Evolutionary conservation across 768 basidiomycete species (phyloP), one percentile per base, ranked within the genome.

Genomic region (Pulveroboletus ravenelii): DNA sequence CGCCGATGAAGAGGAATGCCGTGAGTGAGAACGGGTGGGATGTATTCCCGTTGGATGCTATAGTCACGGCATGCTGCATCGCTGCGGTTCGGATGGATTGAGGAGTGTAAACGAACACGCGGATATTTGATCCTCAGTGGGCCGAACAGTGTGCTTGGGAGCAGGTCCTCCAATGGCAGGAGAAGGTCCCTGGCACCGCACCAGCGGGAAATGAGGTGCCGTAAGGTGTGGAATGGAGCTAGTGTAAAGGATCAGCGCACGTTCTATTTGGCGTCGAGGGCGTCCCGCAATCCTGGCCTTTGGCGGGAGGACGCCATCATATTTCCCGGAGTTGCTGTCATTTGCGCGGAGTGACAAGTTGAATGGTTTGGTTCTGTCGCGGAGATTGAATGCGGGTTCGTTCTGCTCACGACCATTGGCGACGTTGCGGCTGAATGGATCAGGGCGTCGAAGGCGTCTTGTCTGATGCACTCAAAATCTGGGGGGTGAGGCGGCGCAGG

Each of bases 391-490:
- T 37, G n/a, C 4, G 13, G 17, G 14, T n/a, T 2, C 18, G 6
- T 4, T 23, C 38, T 20, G 30, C 27, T 13, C 15, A 12, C 31
- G 31, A 32, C 10, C 31, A 6, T 36, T 10, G 23, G 7, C 31
- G 51, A 30, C 46, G 9, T 15, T 29, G 20, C 20, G 43, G 12
- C 20, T 7, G 13, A 18, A 43, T 55, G 61, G 48, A 35, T 9
- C 34, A 31, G 6, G 36, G 45, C 12, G 53, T 32, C 10, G 31
- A 32, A 13, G 31, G 13, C 31, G 78, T 82, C 48, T 59, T 82
- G 10, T 73, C 68, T 44, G 81, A 83, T 49, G 69, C 78, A 5
- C 70, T 82, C 12, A 12, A 32, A 3, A 13, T 32, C 10, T 5
- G 34, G 13, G 34, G 34, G 13, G 6, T 14, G 32, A 15, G 13